Percentiles rank a stretch among this genome's conserved stretches.
Conservation (phyloP, 2,329 filamentous ascomycete genomes). For the Dothistroma septosporum region DNA sequence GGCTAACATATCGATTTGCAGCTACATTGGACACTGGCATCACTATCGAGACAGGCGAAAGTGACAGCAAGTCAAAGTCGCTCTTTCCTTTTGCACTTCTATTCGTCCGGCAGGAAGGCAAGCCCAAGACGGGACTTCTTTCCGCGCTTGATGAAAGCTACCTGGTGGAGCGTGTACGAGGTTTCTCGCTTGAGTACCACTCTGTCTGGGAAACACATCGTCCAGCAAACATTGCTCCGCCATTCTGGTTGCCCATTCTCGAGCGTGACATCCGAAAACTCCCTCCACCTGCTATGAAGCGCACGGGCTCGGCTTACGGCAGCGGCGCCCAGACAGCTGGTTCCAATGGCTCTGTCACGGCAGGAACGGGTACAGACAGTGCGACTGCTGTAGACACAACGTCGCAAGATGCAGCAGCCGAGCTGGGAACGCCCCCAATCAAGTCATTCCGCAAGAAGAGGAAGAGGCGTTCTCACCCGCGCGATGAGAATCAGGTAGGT, state of each 20-base stretch:
- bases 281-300: constrained; percentile 37
- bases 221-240: constrained; percentile 42
- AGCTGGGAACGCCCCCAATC: constrained; percentile 38
- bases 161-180: constrained; percentile 47
- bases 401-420: constrained; percentile 30
- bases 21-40: constrained; percentile 46
- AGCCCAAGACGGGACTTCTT: constrained; percentile 37
- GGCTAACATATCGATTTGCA: neutral
- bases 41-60: constrained; percentile 33
- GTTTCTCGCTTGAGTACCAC: constrained; percentile 53
- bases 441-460: constrained; percentile 44
- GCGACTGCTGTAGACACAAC: constrained; percentile 32
- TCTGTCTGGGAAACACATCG: constrained; percentile 49
- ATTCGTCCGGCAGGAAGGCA: constrained; percentile 48
- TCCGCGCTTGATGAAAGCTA: constrained; percentile 46
- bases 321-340: constrained; percentile 21
- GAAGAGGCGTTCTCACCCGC: neutral
- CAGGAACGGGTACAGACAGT: constrained; percentile 17
- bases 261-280: constrained; percentile 52
- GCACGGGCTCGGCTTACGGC: constrained; percentile 21
- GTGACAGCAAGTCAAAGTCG: constrained; percentile 12
- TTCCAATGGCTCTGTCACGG: constrained; percentile 37
- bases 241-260: constrained; percentile 48
- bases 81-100: constrained; percentile 51
- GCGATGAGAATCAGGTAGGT: neutral